A percentile compares a stretch with the other conserved stretches of the same genome.
These are phyloP conservation scores for Colletotrichum tropicale DNA, from an alignment of 2,329 filamentous ascomycete species.

Conservation along the genomic window DNA sequence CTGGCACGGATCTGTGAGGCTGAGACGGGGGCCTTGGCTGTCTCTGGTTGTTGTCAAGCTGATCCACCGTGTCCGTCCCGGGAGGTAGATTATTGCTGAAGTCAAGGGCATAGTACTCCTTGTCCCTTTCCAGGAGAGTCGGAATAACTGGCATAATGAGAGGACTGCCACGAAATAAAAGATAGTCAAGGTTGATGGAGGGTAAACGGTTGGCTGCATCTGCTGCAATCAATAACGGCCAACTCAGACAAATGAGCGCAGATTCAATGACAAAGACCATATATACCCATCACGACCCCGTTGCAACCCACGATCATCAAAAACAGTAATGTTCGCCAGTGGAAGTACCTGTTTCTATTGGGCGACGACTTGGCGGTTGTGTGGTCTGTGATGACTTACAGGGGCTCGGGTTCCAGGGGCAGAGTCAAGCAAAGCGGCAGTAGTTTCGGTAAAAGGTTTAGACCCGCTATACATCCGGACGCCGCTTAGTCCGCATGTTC, in stretches of 20 bases:
- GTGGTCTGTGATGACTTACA: neutral
- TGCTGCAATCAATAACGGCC: fast-evolving
- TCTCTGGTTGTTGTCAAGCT: neutral
- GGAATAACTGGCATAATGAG: neutral
- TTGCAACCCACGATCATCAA: neutral
- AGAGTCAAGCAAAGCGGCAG: neutral
- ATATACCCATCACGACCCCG: neutral
- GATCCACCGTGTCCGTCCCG: neutral
- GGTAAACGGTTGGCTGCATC: neutral
- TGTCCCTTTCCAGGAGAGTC: neutral
- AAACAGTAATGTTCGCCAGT: neutral
- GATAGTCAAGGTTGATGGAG: fast-evolving
- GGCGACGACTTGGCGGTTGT: neutral
- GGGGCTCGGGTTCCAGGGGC: neutral
- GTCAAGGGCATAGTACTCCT: neutral
- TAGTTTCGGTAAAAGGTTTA: neutral
- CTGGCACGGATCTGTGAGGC: no score
- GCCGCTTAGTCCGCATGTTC: neutral
- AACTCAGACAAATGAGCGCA: neutral
- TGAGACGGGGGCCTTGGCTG: no score
- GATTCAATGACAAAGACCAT: neutral
- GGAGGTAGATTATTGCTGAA: neutral
- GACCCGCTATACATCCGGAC: neutral
- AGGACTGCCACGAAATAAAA: neutral
- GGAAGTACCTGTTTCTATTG: fast-evolving